Evolutionary conservation across 2,329 filamentous ascomycete species (phyloP), one percentile per base, ranked within the genome.

Genomic region (Pestalotiopsis sp.): DNA sequence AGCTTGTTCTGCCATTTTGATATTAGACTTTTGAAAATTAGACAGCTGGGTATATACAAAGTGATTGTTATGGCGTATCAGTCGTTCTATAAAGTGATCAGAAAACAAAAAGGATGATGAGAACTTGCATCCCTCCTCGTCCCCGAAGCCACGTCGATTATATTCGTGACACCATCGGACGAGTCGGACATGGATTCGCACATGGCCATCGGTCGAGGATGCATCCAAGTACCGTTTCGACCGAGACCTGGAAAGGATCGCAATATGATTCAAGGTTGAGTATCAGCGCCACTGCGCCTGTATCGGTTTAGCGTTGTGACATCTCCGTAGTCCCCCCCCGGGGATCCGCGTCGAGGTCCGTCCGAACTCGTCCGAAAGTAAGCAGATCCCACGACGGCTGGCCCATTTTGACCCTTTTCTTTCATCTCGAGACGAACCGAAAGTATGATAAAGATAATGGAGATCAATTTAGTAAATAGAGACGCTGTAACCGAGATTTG

Each of bases 281-380:
- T 23, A 59, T 27, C 57, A 59, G 57, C 57, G 57, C 57, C 27
- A 59, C 23, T 59, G 23, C 20, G 20, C 57, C 27, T 59, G 25
- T 17, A 36, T 27, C 7, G 57, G 57, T 59, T 36, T 59, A 27
- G 57, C 57, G 57, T 59, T 14, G 57, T 36, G 57, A 27, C 57
- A 36, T 59, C 57, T 59, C 57, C 57, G 57, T 27, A 27, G 57
- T 36, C 57, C 25, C 20, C 14, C 25, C 59, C 31, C 59, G 59
- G 59, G 27, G 59, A 36, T 62, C 59, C 59, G 59, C 36, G n/a
- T 52, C n/a, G 59, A 39, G 2, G 59, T 62, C 59, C 59, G 59
- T 36, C 59, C 59, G 59, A 62, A 20, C 5, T 62, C 59, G 59
- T 39, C 59, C 59, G 59, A 38, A 36, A 20, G 2, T 5, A 31